Conservation (phyloP, 257 asterid species). For the Nicotiana sylvestris region DNA sequence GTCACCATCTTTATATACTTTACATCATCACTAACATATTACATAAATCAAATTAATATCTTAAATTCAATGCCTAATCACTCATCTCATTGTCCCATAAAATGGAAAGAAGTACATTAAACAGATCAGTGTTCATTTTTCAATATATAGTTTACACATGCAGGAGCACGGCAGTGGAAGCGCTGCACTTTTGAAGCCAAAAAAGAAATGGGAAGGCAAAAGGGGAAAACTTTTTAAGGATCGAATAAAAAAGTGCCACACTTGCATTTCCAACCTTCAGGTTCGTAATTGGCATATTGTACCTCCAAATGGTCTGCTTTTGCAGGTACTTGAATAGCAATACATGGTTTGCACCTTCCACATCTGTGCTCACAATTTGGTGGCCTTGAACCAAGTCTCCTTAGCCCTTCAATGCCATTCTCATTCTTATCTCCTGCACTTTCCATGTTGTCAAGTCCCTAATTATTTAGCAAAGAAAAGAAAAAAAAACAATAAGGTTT, state of each 20-base stretch:
- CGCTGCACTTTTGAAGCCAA: background rate
- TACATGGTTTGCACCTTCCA: conserved; percentile 31
- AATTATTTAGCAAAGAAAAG: background rate
- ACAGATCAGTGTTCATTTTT: background rate
- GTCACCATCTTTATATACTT: too few relatives aligned
- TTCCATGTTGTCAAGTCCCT: background rate
- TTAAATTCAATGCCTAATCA: too few relatives aligned
- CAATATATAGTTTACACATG: background rate
- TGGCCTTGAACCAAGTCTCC: conserved; percentile 31
- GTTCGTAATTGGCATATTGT: conserved; percentile 32
- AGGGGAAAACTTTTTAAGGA: conserved; percentile 16
- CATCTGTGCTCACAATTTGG: conserved; percentile 36
- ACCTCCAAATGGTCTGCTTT: conserved; percentile 3
- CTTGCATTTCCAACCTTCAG: conserved; percentile 38
- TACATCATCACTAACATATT: too few relatives aligned
- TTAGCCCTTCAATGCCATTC: background rate
- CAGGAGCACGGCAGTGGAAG: background rate
- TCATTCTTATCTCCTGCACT: background rate
- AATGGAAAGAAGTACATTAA: too few relatives aligned
- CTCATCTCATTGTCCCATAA: too few relatives aligned
- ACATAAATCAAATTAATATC: too few relatives aligned
- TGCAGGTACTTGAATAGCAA: conserved; percentile 29
- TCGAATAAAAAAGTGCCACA: conserved; percentile 19
- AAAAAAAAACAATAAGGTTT: background rate
- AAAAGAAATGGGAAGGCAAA: background rate